Conservation (phyloP, 257 asterid genomes). For the Anisodus acutangulus region DNA sequence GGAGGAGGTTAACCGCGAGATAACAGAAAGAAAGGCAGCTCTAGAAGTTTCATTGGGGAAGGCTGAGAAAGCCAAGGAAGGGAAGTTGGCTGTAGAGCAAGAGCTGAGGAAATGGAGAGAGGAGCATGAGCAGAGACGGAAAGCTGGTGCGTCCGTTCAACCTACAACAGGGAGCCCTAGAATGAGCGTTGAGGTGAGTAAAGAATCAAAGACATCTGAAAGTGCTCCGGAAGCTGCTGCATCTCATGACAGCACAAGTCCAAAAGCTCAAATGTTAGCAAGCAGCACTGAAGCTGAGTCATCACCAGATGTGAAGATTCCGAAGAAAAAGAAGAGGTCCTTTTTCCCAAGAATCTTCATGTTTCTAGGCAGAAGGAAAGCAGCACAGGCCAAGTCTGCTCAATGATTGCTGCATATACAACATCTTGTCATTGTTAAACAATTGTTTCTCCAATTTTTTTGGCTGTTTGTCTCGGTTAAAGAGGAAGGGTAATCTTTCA, state of each 20-base stretch:
- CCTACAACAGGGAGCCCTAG: conserved; percentile 38
- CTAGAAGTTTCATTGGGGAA: conserved; percentile 60
- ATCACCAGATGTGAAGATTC: conserved; percentile 45
- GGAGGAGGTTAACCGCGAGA: conserved; percentile 68
- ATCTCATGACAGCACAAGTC: conserved; percentile 45
- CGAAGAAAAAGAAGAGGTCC: conserved; percentile 68
- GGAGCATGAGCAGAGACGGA: conserved; percentile 76
- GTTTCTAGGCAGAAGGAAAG: conserved; percentile 56
- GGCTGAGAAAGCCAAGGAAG: conserved; percentile 80
- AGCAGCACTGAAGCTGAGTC: conserved; percentile 62
- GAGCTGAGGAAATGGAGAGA: conserved; percentile 87
- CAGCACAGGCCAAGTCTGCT: conserved; percentile 43
- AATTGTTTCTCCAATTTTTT: conserved; percentile 16
- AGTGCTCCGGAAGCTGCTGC: conserved; percentile 40
- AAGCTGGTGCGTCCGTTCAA: conserved; percentile 53
- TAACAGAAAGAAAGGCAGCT: conserved; percentile 57
- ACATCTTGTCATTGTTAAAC: conserved; percentile 27
- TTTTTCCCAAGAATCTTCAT: conserved; percentile 60
- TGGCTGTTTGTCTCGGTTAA: conserved; percentile 21
- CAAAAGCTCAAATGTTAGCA: conserved; percentile 44
- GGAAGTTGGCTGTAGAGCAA: conserved; percentile 78
- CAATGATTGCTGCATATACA: conserved; percentile 29
- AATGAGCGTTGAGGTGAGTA: conserved; percentile 46
- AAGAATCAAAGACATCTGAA: conserved; percentile 38
- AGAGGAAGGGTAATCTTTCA: not conserved